Evolutionary conservation across 2,329 filamentous ascomycete species (phyloP).

Genomic region (Hypoxylon sp.): DNA sequence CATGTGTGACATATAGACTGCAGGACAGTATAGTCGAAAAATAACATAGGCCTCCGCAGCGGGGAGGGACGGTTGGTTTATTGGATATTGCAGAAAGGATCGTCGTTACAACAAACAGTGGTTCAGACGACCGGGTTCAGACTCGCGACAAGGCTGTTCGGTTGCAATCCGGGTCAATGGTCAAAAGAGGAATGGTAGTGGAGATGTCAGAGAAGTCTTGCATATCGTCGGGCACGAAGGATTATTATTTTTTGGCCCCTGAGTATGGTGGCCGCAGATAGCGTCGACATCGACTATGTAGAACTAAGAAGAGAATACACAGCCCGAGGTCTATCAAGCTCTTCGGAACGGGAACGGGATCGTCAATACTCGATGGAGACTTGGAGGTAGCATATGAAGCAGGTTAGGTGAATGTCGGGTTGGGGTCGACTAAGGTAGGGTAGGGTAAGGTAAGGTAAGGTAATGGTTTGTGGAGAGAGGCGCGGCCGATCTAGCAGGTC

Average conservation of each 20-base stretch:
- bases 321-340: constrained; percentile 23
- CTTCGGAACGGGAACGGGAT: constrained; percentile 30
- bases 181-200: constrained; percentile 45
- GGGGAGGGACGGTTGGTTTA: constrained; percentile 35
- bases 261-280: constrained; percentile 30
- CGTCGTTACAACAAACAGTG: constrained; percentile 34
- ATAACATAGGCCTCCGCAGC: constrained; percentile 36
- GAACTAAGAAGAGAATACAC: constrained; percentile 22
- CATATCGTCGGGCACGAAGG: constrained; percentile 40
- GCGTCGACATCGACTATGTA: constrained; percentile 35
- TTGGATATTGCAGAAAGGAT: constrained; percentile 38
- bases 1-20: constrained; percentile 31
- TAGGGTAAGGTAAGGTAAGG: constrained; percentile 26
- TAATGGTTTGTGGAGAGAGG: constrained; percentile 33
- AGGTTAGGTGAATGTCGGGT: constrained; percentile 30
- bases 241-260: constrained; percentile 36
- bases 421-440: constrained; percentile 31
- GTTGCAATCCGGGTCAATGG: constrained; percentile 40
- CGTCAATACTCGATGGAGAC: constrained; percentile 33
- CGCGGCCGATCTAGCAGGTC: constrained; percentile 22
- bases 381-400: constrained; percentile 25
- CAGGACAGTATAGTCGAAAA: constrained; percentile 30
- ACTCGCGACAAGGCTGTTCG: constrained; percentile 43
- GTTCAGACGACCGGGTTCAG: constrained; percentile 16
- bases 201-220: constrained; percentile 44